A percentile compares a stretch with the other conserved stretches of the same genome.
These are phyloP conservation scores for Mycena albidolilacea DNA, from an alignment of 768 basidiomycete species.

Conservation along the genomic window DNA sequence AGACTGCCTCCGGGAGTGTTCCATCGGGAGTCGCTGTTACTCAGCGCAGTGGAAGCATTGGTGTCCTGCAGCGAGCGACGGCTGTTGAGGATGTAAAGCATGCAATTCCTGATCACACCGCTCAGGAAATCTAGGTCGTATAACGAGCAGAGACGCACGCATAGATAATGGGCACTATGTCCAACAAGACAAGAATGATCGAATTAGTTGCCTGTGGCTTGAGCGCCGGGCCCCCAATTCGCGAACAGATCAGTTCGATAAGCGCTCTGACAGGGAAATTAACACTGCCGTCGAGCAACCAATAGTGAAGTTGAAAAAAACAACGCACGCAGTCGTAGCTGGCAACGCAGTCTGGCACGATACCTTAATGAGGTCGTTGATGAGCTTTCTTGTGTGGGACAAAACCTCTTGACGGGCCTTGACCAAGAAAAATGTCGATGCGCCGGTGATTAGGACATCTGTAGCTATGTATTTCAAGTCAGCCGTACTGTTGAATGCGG, in stretches of 20 bases:
- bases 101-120: not conserved
- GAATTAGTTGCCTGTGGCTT: constrained; percentile 14
- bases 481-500: not conserved
- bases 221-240: not conserved
- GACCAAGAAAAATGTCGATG: constrained; percentile 13
- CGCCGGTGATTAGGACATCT: constrained; percentile 25
- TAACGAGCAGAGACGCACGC: constrained; percentile 11
- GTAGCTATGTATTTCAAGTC: not conserved
- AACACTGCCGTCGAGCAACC: not conserved
- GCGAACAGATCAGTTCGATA: constrained; percentile 20
- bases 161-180: constrained; percentile 5
- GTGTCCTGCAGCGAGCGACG: constrained; percentile 9
- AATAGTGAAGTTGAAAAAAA: not conserved
- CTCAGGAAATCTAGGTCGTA: not conserved
- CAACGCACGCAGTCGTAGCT: not conserved
- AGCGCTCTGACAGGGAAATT: not conserved
- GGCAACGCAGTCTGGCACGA: not conserved
- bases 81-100: constrained; percentile 16
- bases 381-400: constrained; percentile 12
- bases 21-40: not conserved
- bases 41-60: not conserved
- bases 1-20: too few relatives aligned
- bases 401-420: constrained; percentile 20
- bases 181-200: constrained; percentile 8
- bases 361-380: not conserved